Evolutionary conservation across 805 yeast genomes (phyloP), one percentile per base, ranked within the genome.

Genomic region (Cyberlindnera euphorbiiphila): DNA sequence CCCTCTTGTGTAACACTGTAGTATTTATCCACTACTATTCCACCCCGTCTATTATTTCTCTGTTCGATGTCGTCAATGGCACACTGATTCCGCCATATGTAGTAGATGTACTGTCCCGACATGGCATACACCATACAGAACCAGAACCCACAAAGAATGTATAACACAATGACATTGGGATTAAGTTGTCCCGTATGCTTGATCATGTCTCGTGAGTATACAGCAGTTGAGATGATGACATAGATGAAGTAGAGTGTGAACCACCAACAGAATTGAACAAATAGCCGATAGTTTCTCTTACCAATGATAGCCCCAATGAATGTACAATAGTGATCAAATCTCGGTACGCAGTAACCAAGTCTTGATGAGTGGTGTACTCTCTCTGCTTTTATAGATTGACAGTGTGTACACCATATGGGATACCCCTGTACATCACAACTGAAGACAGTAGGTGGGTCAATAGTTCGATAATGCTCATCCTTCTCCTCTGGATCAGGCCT

Each of bases 321-420:
- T 1, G 76, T 53, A 56, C 98, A 89, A 51, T 70, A 81, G 57
- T 89, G 98, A 59, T 89, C 98, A 67, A 85, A 82, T 40, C 72
- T 68, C 0, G 85, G 77, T 0, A 88, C 76, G 53, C 95, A 86
- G 17, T 59, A 53, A 3, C 68, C 70, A 36, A 62, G 35, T 33
- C 71, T 66, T 4, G 72, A 66, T 26, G 88, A 80, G 53, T 85
- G 96, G 47, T 78, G 91, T 0, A 84, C 58, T 35, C 96, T 66
- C 18, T 76, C 72, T 2, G 80, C 68, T 52, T 85, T 86, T 21
- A 85, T 59, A 5, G 81, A 70, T 32, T 72, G 65, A 54, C 96
- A 85, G 9, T 62, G 57, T 1, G 81, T 60, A 53, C 96, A 87
- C 78, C 85, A 89, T 19, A 66, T 64, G 0, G 96, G 94, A 46